These are phyloP conservation scores for Cercophora sp. DNA, from an alignment of 495 filamentous ascomycete genomes.

Conservation along the genomic window DNA sequence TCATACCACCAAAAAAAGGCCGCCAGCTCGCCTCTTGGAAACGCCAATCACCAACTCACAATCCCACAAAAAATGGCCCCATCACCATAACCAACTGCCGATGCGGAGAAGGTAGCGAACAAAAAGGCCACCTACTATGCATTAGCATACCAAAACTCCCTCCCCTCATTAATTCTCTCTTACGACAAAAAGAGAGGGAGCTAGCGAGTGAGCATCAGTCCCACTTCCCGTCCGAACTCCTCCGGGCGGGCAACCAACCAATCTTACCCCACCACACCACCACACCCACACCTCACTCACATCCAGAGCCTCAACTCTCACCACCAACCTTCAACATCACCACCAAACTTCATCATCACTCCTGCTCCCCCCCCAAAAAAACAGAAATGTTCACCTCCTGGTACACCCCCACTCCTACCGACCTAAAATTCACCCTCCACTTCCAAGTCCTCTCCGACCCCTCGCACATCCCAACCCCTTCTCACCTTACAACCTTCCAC, in stretches of 20 bases:
- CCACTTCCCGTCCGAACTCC: no score
- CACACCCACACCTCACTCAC: not conserved
- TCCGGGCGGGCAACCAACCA: not conserved
- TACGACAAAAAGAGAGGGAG: no score
- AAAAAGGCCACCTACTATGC: no score
- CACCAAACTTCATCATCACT: not conserved
- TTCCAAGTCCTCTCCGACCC: slow-evolving; percentile 38
- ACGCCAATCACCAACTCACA: no score
- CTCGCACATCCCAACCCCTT: not conserved
- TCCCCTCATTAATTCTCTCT: no score
- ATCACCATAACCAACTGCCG: not conserved
- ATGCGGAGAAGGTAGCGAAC: slow-evolving; percentile 1
- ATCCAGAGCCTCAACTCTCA: not conserved
- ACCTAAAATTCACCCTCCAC: slow-evolving; percentile 32
- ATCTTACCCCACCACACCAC: not conserved
- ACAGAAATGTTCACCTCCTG: slow-evolving; percentile 15
- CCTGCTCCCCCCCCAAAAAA: no score
- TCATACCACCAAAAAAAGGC: no score
- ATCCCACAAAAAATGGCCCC: no score
- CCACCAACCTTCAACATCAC: not conserved
- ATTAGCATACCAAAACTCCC: no score
- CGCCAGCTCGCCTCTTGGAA: no score
- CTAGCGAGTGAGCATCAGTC: no score
- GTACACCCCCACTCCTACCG: slow-evolving; percentile 12
- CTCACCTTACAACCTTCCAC: slow-evolving; percentile 23